Evolutionary conservation across 139 green algal species (phyloP).

Genomic region (Astrephomene gubernaculifera): DNA sequence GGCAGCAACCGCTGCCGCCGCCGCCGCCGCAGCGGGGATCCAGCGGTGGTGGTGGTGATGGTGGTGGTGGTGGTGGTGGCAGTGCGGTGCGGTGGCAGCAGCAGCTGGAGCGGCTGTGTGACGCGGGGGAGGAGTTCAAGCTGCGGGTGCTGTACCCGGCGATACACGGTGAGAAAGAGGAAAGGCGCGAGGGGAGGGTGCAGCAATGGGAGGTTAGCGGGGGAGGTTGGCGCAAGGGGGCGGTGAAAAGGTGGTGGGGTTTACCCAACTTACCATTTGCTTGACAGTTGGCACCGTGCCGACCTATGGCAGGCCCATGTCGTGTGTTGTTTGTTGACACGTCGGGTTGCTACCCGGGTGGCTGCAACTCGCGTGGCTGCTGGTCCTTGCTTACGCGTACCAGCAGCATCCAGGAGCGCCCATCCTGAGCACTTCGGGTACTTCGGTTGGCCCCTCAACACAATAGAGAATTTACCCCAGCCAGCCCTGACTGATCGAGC

Average conservation of each 20-base stretch:
- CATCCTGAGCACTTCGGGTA: background rate
- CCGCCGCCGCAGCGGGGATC: background rate
- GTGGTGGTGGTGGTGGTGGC: background rate
- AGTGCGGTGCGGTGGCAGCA: background rate
- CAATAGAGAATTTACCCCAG: too few relatives aligned
- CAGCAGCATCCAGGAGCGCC: background rate
- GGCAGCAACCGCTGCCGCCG: background rate
- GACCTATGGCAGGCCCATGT: background rate
- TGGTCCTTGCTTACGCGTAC: too few relatives aligned
- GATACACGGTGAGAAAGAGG: slow-evolving; percentile 17
- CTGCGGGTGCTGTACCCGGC: background rate
- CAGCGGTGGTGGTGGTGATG: background rate
- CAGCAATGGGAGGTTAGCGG: background rate
- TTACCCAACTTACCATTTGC: background rate
- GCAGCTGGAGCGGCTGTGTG: background rate
- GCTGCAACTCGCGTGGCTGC: background rate
- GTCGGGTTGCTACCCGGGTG: background rate
- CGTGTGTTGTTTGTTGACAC: background rate
- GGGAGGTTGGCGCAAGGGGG: background rate
- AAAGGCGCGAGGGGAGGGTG: too few relatives aligned
- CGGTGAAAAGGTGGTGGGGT: background rate
- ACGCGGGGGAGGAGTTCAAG: slow-evolving; percentile 16
- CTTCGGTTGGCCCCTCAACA: background rate
- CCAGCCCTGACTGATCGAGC: background rate
- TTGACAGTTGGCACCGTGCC: background rate